Evolutionary conservation across 2,329 filamentous ascomycete species (phyloP), one percentile per base, ranked within the genome.

Genomic region (Biscogniauxia mediterranea): DNA sequence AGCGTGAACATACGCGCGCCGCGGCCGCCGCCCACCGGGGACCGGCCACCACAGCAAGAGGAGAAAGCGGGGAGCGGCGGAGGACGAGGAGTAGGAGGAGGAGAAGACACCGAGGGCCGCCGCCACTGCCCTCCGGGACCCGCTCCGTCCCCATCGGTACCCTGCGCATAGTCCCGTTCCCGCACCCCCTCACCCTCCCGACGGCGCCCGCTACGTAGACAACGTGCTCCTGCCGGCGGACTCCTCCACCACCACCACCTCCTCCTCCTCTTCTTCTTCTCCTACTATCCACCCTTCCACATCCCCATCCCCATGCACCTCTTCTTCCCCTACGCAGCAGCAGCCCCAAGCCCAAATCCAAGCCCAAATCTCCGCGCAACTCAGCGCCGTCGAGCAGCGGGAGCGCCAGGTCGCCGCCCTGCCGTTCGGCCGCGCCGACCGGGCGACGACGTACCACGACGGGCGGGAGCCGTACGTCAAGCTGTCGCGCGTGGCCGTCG

Each of bases 81-180:
- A 46, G 38, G 15, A 11, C 15, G 2, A 46, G 38, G 38, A 2
- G 7, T 1, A 46, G 38, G 15, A n/a, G 7, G 28, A 8, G 7
- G 11, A 6, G 28, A 32, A 6, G 11, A 8, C 28, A 32, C 28
- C 3, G 7, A 74, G 73, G 19, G 76, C n/a, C 76, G 79, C 2
- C 23, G 23, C 2, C 55, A 6, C 28, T 9, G 75, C 73, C 64
- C 23, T 82, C 79, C 72, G 77, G 74, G 58, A 82, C 79, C 20
- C 69, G 71, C 46, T 74, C 73, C 66, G 78, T 75, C 23, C 85
- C 92, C 54, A 86, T 94, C 57, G 92, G 89, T 7, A 92, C 90
- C 1, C 83, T 96, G 61, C 87, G 93, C 21, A 80, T 96, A 11
- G 90, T 96, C 0, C 93, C 93, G 0, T 92, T 92, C 56, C 92